Evolutionary conservation across 2,329 filamentous ascomycete species (phyloP).

Genomic region (Purpureocillium takamizusanense): DNA sequence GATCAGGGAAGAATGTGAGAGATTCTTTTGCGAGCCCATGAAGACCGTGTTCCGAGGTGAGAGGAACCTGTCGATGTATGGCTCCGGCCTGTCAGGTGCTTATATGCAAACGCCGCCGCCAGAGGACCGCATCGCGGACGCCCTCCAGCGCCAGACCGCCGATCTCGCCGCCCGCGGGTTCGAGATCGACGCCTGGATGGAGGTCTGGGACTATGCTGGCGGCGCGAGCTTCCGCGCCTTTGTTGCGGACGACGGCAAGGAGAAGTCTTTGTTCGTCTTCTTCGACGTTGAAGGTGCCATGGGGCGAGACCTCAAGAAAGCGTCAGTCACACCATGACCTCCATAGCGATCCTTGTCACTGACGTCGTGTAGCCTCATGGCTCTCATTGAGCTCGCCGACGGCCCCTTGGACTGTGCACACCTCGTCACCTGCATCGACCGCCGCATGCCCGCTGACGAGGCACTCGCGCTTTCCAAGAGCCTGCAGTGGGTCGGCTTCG

Average conservation of each 20-base stretch:
- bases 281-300: constrained; percentile 64
- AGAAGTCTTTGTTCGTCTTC: constrained; percentile 79
- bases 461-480: constrained; percentile 65
- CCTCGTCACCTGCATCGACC: constrained; percentile 75
- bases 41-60: constrained; percentile 92
- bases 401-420: constrained; percentile 66
- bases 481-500: constrained; percentile 89
- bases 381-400: constrained; percentile 80
- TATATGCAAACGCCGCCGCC: constrained; percentile 45
- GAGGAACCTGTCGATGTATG: constrained; percentile 67
- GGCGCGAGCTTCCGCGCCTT: constrained; percentile 83
- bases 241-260: constrained; percentile 58
- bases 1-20: constrained; percentile 99
- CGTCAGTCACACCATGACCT: constrained; percentile 44
- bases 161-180: constrained; percentile 19
- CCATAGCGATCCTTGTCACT: background rate
- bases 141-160: constrained; percentile 17
- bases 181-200: constrained; percentile 55
- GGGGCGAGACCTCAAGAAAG: constrained; percentile 74
- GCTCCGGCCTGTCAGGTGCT: constrained; percentile 82
- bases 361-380: constrained; percentile 57
- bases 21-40: constrained; percentile 98
- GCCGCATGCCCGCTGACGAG: constrained; percentile 52
- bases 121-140: constrained; percentile 32
- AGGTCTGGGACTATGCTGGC: constrained; percentile 79